Conservation (phyloP, 2,329 filamentous ascomycete species). For the Colletotrichum ledebouriae region DNA sequence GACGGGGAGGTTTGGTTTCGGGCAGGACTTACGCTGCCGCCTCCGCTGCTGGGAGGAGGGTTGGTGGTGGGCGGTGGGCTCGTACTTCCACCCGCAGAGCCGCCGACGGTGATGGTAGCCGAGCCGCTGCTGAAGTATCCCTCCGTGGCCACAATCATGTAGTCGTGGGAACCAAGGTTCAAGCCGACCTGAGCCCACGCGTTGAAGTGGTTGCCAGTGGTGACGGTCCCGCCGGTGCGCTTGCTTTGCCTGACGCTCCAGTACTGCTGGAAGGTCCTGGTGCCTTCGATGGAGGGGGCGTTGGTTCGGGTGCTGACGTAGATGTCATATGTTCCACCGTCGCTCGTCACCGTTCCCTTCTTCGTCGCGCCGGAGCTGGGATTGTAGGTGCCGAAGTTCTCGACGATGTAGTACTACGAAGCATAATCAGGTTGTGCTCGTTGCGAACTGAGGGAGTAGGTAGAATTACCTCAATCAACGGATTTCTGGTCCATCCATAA, state of each 20-base stretch:
- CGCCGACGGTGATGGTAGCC: too few species aligned
- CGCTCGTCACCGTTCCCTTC: slow-evolving; percentile 64
- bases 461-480: slow-evolving; percentile 38
- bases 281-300: slow-evolving; percentile 67
- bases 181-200: too few species aligned
- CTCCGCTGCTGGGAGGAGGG: too few species aligned
- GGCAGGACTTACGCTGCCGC: too few species aligned
- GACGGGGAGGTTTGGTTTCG: too few species aligned
- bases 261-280: slow-evolving; percentile 67
- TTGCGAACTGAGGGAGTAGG: not conserved
- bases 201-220: too few species aligned
- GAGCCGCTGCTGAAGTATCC: too few species aligned
- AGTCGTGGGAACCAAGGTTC: too few species aligned
- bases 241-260: slow-evolving; percentile 63
- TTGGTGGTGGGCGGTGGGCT: too few species aligned
- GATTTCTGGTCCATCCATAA: slow-evolving; percentile 55
- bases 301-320: slow-evolving; percentile 63
- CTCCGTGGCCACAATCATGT: too few species aligned
- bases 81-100: too few species aligned
- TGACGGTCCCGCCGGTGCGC: slow-evolving; percentile 50
- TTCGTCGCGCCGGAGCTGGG: slow-evolving; percentile 47
- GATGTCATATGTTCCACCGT: slow-evolving; percentile 67
- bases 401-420: slow-evolving; percentile 31
- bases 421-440: rapidly evolving
- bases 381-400: slow-evolving; percentile 41